Evolutionary conservation across 345 rosid species (phyloP), one percentile per base, ranked within the genome.

Genomic region (Acer negundo): DNA sequence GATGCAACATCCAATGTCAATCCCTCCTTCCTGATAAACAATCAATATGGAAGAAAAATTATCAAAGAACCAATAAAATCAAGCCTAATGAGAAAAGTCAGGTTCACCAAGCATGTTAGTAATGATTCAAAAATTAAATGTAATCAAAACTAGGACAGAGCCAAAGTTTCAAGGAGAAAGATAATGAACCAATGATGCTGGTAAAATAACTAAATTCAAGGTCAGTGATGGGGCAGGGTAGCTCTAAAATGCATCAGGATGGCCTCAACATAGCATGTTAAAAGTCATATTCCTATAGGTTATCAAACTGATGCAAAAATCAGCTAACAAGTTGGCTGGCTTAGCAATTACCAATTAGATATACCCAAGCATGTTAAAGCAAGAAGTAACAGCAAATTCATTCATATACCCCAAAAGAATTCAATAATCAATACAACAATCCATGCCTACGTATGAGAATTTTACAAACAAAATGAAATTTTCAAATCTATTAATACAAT

Each of bases 391-490:
- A 76, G 6, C 28, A 40, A 70, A 66, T 70, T 69, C 70, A 55
- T 67, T 81, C 63, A 66, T 67, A 51, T 47, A 62, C 31, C 20
- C 59, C 35, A 26, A 77, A 77, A 77, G 59, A 78, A 83, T 77
- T 76, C 61, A 67, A 79, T 79, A 83, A 75, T 76, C 61, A 67
- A 79, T 79, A 74, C 70, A 78, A 78, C 69, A 72, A 74, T 76
- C 53, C 56, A 80, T 69, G 74, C 79, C 75, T 69, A 62, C 5
- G 55, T 63, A 73, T 47, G 81, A 16, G 69, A 84, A 71, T 68
- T 62, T 72, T 82, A 79, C 74, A 72, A 75, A 78, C 84, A 84
- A 75, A 82, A 81, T 44, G 69, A 82, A 75, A 70, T 44, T 70
- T 77, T 58, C 56, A 44, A 49, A 72, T 59, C 69, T 74, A 83